Conservation (phyloP, 1,284 basidiomycete genomes). For the Microbotryum intermedium region DNA sequence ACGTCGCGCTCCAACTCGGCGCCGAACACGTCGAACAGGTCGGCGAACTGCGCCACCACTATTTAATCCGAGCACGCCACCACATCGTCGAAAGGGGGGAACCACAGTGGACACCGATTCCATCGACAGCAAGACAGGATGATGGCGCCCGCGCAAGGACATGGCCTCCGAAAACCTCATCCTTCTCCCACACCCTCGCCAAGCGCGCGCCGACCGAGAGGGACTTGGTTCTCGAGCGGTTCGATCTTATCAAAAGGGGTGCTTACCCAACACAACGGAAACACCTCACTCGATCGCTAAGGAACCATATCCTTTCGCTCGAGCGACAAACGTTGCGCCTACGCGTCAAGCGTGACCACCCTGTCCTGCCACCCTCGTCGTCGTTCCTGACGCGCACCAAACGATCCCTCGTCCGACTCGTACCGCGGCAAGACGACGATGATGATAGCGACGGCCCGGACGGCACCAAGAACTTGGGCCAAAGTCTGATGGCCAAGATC, state of each 20-base stretch:
- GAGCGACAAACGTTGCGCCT: conserved; percentile 29
- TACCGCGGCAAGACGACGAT: not conserved
- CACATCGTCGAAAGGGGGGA: conserved; percentile 2
- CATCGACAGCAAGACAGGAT: not conserved
- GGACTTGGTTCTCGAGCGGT: conserved; percentile 51
- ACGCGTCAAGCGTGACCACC: conserved; percentile 31
- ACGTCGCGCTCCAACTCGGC: conserved; percentile 53
- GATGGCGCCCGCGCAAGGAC: not conserved
- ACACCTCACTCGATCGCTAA: not conserved
- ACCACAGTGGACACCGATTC: not conserved
- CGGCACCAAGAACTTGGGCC: not conserved
- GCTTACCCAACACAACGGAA: not conserved
- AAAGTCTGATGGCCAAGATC: not conserved
- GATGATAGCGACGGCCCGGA: not conserved
- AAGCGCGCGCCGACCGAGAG: conserved; percentile 26
- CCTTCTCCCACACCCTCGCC: not conserved
- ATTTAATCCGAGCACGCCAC: conserved; percentile 61
- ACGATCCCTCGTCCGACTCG: not conserved
- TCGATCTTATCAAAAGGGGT: conserved; percentile 41
- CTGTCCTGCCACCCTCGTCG: conserved; percentile 19
- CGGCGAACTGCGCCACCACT: conserved; percentile 74
- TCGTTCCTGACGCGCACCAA: not conserved
- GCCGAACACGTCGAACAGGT: conserved; percentile 80
- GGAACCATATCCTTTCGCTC: conserved; percentile 17
- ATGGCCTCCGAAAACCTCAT: not conserved